These are phyloP conservation scores for Podaxis pistillaris DNA, from an alignment of 768 basidiomycete genomes.

Conservation along the genomic window DNA sequence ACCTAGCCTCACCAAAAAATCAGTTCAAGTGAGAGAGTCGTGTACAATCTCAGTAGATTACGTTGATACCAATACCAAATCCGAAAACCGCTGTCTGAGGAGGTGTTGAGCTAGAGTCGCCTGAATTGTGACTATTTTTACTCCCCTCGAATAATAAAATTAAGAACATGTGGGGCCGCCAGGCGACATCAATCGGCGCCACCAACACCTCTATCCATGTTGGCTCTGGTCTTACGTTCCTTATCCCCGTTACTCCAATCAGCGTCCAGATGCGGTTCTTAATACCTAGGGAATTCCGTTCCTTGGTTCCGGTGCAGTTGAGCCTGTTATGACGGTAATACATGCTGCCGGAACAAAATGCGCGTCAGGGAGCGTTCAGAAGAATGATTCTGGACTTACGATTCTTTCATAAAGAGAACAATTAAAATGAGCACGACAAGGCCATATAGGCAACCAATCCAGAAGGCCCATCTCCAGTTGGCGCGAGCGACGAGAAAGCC, in stretches of 20 bases:
- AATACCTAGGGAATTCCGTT: conserved; percentile 36
- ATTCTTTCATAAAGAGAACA: conserved; percentile 62
- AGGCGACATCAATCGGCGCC: conserved; percentile 50
- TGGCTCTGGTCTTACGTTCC: conserved; percentile 56
- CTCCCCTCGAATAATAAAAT: conserved; percentile 53
- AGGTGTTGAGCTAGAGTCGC: not conserved
- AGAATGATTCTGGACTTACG: conserved; percentile 36
- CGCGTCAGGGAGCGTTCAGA: not conserved
- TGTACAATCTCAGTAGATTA: conserved; percentile 19
- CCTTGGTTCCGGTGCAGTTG: conserved; percentile 36
- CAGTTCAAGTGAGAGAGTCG: not conserved
- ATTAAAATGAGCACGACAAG: conserved; percentile 58
- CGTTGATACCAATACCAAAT: conserved; percentile 63
- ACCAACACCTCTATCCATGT: conserved; percentile 46
- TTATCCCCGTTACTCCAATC: conserved; percentile 57
- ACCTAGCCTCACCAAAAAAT: conserved; percentile 34
- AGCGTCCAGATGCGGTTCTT: conserved; percentile 57
- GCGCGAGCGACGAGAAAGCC: conserved; percentile 65
- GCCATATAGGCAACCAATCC: conserved; percentile 62
- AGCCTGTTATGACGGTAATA: conserved; percentile 45
- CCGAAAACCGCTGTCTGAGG: conserved; percentile 55
- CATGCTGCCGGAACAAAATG: conserved; percentile 34
- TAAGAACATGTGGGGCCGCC: conserved; percentile 64
- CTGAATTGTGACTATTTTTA: conserved; percentile 5
- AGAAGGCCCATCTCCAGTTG: conserved; percentile 66